Conservation (phyloP, 345 rosid species). For the Bruguiera sexangula region DNA sequence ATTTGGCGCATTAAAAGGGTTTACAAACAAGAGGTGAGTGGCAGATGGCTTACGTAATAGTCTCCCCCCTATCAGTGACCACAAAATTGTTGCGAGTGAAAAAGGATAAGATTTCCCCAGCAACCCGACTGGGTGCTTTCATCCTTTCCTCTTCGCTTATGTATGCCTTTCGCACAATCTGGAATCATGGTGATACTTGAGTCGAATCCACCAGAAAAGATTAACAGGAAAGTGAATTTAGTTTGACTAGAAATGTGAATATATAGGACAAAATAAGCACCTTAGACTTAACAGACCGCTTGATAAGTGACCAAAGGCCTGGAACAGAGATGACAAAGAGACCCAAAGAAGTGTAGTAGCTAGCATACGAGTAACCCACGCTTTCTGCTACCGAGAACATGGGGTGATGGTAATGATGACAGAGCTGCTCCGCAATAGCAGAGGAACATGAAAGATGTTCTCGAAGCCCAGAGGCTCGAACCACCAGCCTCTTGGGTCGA, state of each 20-base stretch:
- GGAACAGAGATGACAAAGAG: conserved; percentile 91
- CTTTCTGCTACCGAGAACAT: conserved; percentile 52
- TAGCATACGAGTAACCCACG: conserved; percentile 70
- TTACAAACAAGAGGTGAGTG: background rate
- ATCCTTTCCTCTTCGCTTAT: conserved; percentile 49
- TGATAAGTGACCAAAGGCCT: conserved; percentile 97
- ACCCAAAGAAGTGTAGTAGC: conserved; percentile 93
- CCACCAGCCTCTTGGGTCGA: conserved; percentile 15
- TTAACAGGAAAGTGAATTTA: too few species aligned
- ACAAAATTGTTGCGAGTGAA: conserved; percentile 79
- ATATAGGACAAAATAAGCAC: conserved; percentile 20
- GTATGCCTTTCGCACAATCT: conserved; percentile 85
- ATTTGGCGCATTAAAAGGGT: too few species aligned
- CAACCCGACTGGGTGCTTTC: conserved; percentile 64
- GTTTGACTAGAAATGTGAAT: background rate
- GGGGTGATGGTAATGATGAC: conserved; percentile 18
- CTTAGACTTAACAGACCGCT: conserved; percentile 97
- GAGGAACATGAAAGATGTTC: conserved; percentile 27
- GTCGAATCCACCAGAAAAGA: background rate
- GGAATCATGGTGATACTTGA: conserved; percentile 12
- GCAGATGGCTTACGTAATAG: conserved; percentile 60
- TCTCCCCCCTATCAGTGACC: conserved; percentile 82
- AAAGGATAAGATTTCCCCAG: conserved; percentile 86
- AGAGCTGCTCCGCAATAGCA: conserved; percentile 19
- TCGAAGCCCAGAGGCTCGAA: conserved; percentile 25